Percentiles rank a stretch among this genome's conserved stretches.
These are phyloP conservation scores for Talaromyces ruber DNA, from an alignment of 495 filamentous ascomycete species.

Conservation along the genomic window DNA sequence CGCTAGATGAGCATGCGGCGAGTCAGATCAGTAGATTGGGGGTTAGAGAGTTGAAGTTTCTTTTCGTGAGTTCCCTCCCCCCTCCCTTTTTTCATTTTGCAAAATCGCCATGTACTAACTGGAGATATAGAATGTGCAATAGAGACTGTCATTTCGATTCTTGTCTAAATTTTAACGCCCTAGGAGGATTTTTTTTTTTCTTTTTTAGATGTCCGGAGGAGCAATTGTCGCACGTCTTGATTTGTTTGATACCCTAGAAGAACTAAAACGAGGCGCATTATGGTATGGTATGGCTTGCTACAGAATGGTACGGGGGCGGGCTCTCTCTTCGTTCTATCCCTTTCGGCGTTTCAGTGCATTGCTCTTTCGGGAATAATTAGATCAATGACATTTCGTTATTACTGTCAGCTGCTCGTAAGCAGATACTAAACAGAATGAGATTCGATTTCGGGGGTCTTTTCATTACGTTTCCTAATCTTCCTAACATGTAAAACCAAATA, in stretches of 20 bases:
- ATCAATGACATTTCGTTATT: too few relatives aligned
- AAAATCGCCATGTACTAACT: neutral
- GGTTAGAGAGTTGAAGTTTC: constrained; percentile 54
- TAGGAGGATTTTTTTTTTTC: neutral
- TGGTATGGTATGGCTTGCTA: neutral
- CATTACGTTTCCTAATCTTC: neutral
- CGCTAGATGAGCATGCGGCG: constrained; percentile 71
- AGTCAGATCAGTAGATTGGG: constrained; percentile 55
- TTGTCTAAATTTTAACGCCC: neutral
- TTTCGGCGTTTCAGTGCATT: too few relatives aligned
- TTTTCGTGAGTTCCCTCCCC: constrained; percentile 51
- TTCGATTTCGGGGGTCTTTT: neutral
- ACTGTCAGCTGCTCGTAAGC: too few relatives aligned
- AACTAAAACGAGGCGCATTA: neutral
- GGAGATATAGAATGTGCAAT: constrained; percentile 7
- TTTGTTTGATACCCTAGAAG: neutral
- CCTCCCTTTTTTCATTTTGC: constrained; percentile 3
- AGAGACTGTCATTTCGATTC: constrained; percentile 2
- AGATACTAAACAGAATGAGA: neutral
- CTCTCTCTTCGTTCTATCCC: neutral
- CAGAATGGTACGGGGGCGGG: neutral
- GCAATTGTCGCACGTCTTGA: neutral
- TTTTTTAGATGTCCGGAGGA: neutral
- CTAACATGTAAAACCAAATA: neutral
- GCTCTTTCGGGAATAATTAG: too few relatives aligned